A percentile compares a stretch with the other conserved stretches of the same genome.
Evolutionary conservation across 2,329 filamentous ascomycete genomes (phyloP).

Genomic region (Magnaporthiopsis incrustans): DNA sequence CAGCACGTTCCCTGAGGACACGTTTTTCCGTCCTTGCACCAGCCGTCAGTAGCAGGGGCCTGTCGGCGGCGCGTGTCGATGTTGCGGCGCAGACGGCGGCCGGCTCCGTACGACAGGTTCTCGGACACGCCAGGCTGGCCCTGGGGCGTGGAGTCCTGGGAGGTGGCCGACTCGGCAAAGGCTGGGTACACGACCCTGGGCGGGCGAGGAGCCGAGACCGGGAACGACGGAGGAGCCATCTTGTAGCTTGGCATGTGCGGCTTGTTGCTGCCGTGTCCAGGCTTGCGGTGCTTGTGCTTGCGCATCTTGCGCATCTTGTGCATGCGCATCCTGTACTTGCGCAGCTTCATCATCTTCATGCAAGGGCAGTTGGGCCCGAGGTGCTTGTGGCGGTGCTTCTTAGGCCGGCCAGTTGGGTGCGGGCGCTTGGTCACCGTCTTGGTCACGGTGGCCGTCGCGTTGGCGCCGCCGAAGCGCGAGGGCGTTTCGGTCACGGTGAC

Average conservation of each 20-base stretch:
- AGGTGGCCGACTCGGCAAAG: neutral
- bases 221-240: too few relatives aligned
- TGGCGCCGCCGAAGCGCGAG: neutral
- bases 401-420: neutral
- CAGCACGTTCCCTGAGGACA: constrained; percentile 5
- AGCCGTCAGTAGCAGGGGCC: neutral
- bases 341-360: neutral
- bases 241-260: too few relatives aligned
- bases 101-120: neutral
- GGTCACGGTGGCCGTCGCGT: neutral
- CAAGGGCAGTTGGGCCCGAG: neutral
- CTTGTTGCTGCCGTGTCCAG: neutral
- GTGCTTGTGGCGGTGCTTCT: neutral
- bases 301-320: neutral
- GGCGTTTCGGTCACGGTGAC: neutral
- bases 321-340: neutral
- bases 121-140: too few relatives aligned
- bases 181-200: neutral
- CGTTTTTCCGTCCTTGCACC: neutral
- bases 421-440: neutral
- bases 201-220: too few relatives aligned
- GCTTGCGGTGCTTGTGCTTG: neutral
- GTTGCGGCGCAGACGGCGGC: neutral
- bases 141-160: neutral
- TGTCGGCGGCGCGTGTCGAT: neutral